Evolutionary conservation across 2,329 filamentous ascomycete genomes (phyloP).

Genomic region (Bimuria novae-zelandiae): DNA sequence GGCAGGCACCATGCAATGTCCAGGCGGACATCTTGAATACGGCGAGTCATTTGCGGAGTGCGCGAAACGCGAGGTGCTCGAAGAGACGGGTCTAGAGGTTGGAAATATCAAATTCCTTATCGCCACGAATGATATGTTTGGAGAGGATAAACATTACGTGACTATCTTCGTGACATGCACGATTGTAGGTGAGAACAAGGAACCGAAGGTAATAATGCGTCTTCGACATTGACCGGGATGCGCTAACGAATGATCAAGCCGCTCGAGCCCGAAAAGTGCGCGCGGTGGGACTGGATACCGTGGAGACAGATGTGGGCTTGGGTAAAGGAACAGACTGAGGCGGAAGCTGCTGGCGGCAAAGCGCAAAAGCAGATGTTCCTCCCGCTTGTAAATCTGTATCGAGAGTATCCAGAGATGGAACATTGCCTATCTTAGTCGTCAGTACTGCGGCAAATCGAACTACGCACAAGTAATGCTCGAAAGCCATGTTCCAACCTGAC

Average conservation of each 20-base stretch:
- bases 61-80: constrained; percentile 67
- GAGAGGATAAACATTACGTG: constrained; percentile 71
- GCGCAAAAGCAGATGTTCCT: constrained; percentile 49
- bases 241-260: constrained; percentile 26
- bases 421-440: constrained; percentile 20
- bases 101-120: constrained; percentile 58
- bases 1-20: constrained; percentile 66
- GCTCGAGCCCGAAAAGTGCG: constrained; percentile 60
- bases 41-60: constrained; percentile 67
- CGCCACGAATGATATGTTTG: constrained; percentile 71
- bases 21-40: constrained; percentile 76
- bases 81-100: constrained; percentile 68
- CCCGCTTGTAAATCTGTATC: constrained; percentile 54
- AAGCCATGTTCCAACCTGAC: too few species aligned
- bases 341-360: constrained; percentile 30
- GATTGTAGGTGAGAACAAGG: constrained; percentile 52
- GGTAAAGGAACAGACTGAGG: constrained; percentile 39
- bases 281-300: constrained; percentile 57
- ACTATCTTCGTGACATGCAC: constrained; percentile 69
- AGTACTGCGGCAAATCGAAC: too few species aligned
- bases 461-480: too few species aligned
- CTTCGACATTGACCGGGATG: constrained; percentile 4
- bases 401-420: constrained; percentile 36
- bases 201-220: constrained; percentile 58
- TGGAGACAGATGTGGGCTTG: constrained; percentile 55